phyloP scores from a whole-genome alignment of 192 early-diverging fungal species.

The Allomyces macrogynus region DNA sequence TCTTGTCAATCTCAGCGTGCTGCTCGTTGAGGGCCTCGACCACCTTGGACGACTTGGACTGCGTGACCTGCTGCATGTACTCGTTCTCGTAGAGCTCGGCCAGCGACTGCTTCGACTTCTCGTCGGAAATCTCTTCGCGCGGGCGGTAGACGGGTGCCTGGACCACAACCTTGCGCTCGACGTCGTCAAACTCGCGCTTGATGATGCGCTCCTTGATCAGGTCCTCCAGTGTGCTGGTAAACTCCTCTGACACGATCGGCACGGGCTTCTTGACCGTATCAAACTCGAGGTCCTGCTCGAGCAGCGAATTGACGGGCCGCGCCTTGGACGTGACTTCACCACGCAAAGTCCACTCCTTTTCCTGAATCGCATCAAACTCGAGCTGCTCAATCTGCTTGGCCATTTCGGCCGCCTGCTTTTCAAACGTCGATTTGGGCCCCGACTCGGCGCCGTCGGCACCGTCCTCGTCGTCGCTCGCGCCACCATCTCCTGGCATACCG shows the following conservation, averaged over 20 bases:
- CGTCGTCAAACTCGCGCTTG: slow-evolving; percentile 79
- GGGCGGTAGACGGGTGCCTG: slow-evolving; percentile 48
- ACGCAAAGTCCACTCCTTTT: slow-evolving; percentile 71
- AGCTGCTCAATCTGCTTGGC: slow-evolving; percentile 51
- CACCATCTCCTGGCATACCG: slow-evolving; percentile 9
- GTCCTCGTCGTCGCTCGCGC: slow-evolving; percentile 14
- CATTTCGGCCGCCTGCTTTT: slow-evolving; percentile 52
- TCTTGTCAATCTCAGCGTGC: slow-evolving; percentile 57
- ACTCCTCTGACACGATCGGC: slow-evolving; percentile 82
- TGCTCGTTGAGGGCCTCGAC: slow-evolving; percentile 51
- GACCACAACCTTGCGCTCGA: slow-evolving; percentile 50
- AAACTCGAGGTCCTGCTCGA: slow-evolving; percentile 84
- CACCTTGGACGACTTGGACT: slow-evolving; percentile 25
- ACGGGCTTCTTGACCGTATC: slow-evolving; percentile 81
- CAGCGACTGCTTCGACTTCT: slow-evolving; percentile 69
- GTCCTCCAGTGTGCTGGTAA: slow-evolving; percentile 70
- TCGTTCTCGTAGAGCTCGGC: slow-evolving; percentile 83
- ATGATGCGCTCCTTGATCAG: slow-evolving; percentile 82
- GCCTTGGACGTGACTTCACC: slow-evolving; percentile 63
- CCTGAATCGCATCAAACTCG: slow-evolving; percentile 66
- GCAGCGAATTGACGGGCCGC: slow-evolving; percentile 80
- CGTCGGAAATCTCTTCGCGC: slow-evolving; percentile 60
- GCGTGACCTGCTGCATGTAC: slow-evolving; percentile 39
- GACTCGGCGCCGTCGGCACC: slow-evolving; percentile 4
- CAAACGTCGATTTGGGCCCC: slow-evolving; percentile 42